Percentiles rank a stretch among this genome's conserved stretches.
These are phyloP conservation scores for Astragalus membranaceus DNA, from an alignment of 306 rosid species.

Conservation along the genomic window DNA sequence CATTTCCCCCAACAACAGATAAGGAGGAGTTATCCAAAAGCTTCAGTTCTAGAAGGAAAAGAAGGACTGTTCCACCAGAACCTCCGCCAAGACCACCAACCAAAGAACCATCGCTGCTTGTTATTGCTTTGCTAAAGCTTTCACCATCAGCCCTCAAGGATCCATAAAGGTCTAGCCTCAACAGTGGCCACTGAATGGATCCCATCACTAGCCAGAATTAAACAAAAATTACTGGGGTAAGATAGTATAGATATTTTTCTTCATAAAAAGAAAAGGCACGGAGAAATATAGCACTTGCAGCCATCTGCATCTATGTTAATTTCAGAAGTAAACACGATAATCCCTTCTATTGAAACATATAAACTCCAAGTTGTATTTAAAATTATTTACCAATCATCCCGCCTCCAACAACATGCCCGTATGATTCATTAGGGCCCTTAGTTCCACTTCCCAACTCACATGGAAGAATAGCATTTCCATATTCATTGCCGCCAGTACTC, in stretches of 20 bases:
- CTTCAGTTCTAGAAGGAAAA: slow-evolving; percentile 89
- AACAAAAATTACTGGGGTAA: slow-evolving; percentile 20
- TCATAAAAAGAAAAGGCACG: slow-evolving; percentile 1
- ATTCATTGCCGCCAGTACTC: slow-evolving; percentile 74
- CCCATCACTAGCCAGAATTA: slow-evolving; percentile 68
- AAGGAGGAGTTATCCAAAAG: slow-evolving; percentile 68
- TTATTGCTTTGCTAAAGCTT: slow-evolving; percentile 54
- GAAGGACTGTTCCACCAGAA: slow-evolving; percentile 95
- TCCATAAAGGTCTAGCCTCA: slow-evolving; percentile 71
- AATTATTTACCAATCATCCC: slow-evolving; percentile 82
- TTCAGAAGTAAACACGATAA: slow-evolving; percentile 5
- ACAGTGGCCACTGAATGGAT: slow-evolving; percentile 91
- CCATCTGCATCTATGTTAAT: slow-evolving; percentile 13
- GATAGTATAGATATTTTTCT: slow-evolving; percentile 10
- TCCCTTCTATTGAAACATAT: slow-evolving; percentile 5
- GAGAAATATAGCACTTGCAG: slow-evolving; percentile 9
- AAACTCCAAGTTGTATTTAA: neutral
- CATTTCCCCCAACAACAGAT: slow-evolving; percentile 79
- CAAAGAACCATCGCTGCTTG: slow-evolving; percentile 51
- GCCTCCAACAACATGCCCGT: slow-evolving; percentile 75
- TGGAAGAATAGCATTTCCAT: slow-evolving; percentile 91
- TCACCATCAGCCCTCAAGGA: slow-evolving; percentile 84
- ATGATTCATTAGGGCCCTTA: slow-evolving; percentile 63
- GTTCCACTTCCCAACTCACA: slow-evolving; percentile 98
- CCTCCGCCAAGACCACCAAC: slow-evolving; percentile 95